Base-by-base conservation (phyloP, 345 rosid species). In the Lepidium africanum region DNA sequence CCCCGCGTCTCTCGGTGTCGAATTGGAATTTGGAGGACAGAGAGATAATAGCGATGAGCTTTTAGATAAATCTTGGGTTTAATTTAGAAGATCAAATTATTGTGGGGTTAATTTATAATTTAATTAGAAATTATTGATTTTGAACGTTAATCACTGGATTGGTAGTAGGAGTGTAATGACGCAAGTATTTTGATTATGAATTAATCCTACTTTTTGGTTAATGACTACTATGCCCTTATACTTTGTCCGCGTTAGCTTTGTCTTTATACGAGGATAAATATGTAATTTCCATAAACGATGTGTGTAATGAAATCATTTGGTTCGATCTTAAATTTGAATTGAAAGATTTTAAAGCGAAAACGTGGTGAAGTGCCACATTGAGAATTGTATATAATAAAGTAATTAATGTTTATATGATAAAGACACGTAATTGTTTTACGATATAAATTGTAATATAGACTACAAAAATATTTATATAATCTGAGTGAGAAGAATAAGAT, bases 1-100 rank as follows among this genome's bases (percentile, higher is more conserved):
- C 21, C 17, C 78, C 78, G 73, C 69, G 64, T 67, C 64, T 74
- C 41, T 67, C 69, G 77, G 69, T 19, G 35, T 57, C 17, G 15
- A 41, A 32, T 48, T 48, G 33, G 33, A 23, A 33, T 2, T 23
- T 17, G 42, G 38, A 48, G 32, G 55, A 38, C 21, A 37, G 25
- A 61, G 63, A 25, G 4, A 11, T 40, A 32, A 35, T 71, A 43
- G 8, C 45, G 11, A 49, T 10, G 46, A 17, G 2, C 1, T 47
- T 21, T 56, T 37, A 19, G 53, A 10, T 52, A 37, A 25, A 12
- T 27, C 14, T 37, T 50, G 56, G 77, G 69, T 59, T 59, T 1
- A 16, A 43, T 67, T 23, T 6, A 16, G 8, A 59, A n/a, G 15
- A 7, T 51, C 5, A 0, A 0, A 12, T 2, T 42, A 27, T 36